phyloP scores from a whole-genome alignment of 805 yeast genomes.

The Candida maesae region DNA sequence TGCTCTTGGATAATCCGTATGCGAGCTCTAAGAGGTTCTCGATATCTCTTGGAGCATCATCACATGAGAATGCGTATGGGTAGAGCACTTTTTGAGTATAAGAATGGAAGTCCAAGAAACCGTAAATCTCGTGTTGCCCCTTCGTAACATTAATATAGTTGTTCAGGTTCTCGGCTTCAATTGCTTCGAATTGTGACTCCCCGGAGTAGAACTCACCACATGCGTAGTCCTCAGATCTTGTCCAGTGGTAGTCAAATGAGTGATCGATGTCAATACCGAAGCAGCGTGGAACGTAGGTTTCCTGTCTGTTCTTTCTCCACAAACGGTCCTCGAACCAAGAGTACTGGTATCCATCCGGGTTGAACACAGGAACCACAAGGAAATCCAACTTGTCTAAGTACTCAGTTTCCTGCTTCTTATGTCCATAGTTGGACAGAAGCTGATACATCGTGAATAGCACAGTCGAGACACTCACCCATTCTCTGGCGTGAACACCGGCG shows the following conservation, averaged over 20 bases:
- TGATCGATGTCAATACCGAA: slow-evolving; percentile 85
- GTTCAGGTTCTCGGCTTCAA: slow-evolving; percentile 51
- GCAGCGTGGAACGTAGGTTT: slow-evolving; percentile 62
- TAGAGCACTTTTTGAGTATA: slow-evolving; percentile 79
- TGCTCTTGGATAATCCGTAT: slow-evolving; percentile 73
- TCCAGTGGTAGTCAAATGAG: slow-evolving; percentile 75
- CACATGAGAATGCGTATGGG: slow-evolving; percentile 81
- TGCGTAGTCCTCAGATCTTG: slow-evolving; percentile 55
- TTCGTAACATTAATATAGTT: slow-evolving; percentile 39
- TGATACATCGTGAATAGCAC: slow-evolving; percentile 53
- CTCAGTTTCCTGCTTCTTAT: slow-evolving; percentile 36
- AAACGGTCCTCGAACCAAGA: slow-evolving; percentile 77
- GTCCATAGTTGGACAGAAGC: slow-evolving; percentile 45
- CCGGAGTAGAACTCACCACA: slow-evolving; percentile 87
- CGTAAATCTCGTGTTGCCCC: slow-evolving; percentile 57
- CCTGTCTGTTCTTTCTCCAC: slow-evolving; percentile 88
- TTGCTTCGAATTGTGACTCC: slow-evolving; percentile 61
- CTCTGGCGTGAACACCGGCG: slow-evolving; percentile 87
- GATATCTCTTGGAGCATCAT: slow-evolving; percentile 67
- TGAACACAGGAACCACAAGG: slow-evolving; percentile 75
- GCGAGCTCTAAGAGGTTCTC: slow-evolving; percentile 80
- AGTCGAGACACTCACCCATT: slow-evolving; percentile 78
- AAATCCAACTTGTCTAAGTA: slow-evolving; percentile 62
- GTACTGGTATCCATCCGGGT: slow-evolving; percentile 88
- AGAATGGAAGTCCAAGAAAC: slow-evolving; percentile 80